Percentiles rank a stretch among this genome's conserved stretches.
These are phyloP conservation scores for Blastobotrys illinoisensis DNA, from an alignment of 1,139 yeast genomes.

Conservation along the genomic window DNA sequence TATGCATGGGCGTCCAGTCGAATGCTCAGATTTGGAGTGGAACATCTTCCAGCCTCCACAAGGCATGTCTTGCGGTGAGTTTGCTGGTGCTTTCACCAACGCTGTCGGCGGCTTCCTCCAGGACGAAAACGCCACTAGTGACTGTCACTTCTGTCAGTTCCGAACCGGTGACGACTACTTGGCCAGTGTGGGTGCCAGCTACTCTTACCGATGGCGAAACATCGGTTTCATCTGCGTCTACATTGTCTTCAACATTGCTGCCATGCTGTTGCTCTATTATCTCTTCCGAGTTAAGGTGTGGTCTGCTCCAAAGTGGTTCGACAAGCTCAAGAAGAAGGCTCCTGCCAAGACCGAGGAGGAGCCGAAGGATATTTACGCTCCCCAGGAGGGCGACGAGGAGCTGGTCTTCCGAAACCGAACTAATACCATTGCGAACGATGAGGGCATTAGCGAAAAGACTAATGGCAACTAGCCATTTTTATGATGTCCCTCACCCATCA, in stretches of 20 bases:
- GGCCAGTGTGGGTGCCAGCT: conserved; percentile 37
- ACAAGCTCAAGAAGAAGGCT: conserved; percentile 7
- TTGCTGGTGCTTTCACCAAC: conserved; percentile 36
- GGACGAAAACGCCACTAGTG: conserved; percentile 37
- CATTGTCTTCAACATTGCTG: conserved; percentile 47
- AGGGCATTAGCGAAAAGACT: neutral
- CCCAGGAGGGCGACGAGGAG: conserved; percentile 19
- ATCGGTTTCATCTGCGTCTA: conserved; percentile 56
- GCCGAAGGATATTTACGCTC: conserved; percentile 15
- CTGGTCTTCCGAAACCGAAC: conserved; percentile 5
- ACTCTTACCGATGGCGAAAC: conserved; percentile 56
- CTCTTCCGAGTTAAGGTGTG: conserved; percentile 32
- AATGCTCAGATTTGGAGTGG: conserved; percentile 44
- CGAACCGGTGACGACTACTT: conserved; percentile 41
- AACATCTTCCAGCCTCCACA: conserved; percentile 45
- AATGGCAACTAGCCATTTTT: neutral
- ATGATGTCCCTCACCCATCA: neutral
- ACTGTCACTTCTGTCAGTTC: conserved; percentile 46
- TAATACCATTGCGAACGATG: neutral
- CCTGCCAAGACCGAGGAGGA: conserved; percentile 11
- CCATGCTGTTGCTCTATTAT: conserved; percentile 42
- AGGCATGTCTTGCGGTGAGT: conserved; percentile 44
- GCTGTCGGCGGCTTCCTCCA: conserved; percentile 41
- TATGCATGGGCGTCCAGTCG: conserved; percentile 40
- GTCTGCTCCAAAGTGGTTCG: conserved; percentile 14